A percentile compares a stretch with the other conserved stretches of the same genome.
Evolutionary conservation across 2,329 filamentous ascomycete species (phyloP).

Genomic region (Fusarium sp.): DNA sequence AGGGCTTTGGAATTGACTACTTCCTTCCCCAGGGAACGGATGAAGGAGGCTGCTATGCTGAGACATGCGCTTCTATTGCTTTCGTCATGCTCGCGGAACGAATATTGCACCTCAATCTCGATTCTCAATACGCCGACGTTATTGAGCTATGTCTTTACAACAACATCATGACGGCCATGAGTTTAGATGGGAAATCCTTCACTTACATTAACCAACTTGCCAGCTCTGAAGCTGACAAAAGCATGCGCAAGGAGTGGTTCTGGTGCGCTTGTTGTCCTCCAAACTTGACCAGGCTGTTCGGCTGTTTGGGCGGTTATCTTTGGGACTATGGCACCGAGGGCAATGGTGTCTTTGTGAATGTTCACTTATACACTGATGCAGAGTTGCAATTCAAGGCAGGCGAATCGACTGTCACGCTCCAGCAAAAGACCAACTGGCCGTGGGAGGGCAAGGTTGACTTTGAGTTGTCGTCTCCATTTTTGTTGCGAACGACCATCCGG

Average conservation of each 20-base stretch:
- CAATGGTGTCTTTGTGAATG: conserved; percentile 56
- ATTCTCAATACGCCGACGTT: conserved; percentile 66
- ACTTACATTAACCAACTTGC: conserved; percentile 72
- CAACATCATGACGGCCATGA: conserved; percentile 68
- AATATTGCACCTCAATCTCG: conserved; percentile 64
- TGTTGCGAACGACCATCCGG: background rate
- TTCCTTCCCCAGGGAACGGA: conserved; percentile 28
- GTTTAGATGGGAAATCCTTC: conserved; percentile 66
- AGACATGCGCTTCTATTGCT: conserved; percentile 48
- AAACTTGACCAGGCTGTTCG: conserved; percentile 67
- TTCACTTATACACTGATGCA: conserved; percentile 66
- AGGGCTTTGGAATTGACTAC: conserved; percentile 36
- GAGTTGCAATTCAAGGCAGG: conserved; percentile 55
- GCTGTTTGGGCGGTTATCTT: conserved; percentile 66
- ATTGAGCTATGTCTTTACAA: conserved; percentile 73
- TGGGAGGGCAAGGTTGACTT: conserved; percentile 53
- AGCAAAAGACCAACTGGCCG: conserved; percentile 62
- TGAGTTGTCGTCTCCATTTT: background rate
- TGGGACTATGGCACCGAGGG: conserved; percentile 57
- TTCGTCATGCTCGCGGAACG: conserved; percentile 71
- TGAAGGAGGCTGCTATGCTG: conserved; percentile 28
- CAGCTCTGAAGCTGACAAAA: conserved; percentile 47
- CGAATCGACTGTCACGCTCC: conserved; percentile 52
- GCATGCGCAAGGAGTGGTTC: conserved; percentile 49
- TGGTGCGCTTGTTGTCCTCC: conserved; percentile 70